These are phyloP conservation scores for Puccinia hordei DNA, from an alignment of 1,284 basidiomycete species.

Conservation along the genomic window DNA sequence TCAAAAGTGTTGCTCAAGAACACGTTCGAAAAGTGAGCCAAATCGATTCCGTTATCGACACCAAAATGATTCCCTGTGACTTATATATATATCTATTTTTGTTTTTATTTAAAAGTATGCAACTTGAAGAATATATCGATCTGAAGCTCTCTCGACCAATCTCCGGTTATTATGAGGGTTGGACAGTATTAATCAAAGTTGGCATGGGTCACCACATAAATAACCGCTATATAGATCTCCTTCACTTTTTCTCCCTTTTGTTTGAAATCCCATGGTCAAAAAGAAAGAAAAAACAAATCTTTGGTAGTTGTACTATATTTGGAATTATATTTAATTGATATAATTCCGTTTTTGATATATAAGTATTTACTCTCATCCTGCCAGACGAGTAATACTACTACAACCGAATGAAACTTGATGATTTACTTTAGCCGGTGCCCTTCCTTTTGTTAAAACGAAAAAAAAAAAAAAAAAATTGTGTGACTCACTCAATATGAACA, in stretches of 20 bases:
- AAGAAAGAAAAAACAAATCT: not conserved
- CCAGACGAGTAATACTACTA: no score
- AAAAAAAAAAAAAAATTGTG: no score
- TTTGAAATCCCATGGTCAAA: not conserved
- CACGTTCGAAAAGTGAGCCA: constrained; percentile 31
- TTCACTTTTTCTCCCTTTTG: not conserved
- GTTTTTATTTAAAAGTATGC: no score
- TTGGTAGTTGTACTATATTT: constrained; percentile 1
- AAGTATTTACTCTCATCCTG: not conserved
- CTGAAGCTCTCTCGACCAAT: no score
- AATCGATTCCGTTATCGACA: not conserved
- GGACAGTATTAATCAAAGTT: not conserved
- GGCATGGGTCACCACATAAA: not conserved
- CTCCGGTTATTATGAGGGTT: no score
- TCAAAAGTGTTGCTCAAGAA: constrained; percentile 21
- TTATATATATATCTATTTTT: no score
- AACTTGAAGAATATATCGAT: no score
- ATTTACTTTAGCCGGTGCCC: not conserved
- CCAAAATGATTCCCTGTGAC: not conserved
- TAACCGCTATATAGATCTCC: not conserved
- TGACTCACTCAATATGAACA: no score
- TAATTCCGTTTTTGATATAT: not conserved
- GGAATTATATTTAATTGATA: constrained; percentile 17
- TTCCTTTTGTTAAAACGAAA: no score
- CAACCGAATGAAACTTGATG: not conserved